A percentile compares a stretch with the other conserved stretches of the same genome.
phyloP scores from a whole-genome alignment of 1,139 yeast species.

The Kodamaea suecica region DNA sequence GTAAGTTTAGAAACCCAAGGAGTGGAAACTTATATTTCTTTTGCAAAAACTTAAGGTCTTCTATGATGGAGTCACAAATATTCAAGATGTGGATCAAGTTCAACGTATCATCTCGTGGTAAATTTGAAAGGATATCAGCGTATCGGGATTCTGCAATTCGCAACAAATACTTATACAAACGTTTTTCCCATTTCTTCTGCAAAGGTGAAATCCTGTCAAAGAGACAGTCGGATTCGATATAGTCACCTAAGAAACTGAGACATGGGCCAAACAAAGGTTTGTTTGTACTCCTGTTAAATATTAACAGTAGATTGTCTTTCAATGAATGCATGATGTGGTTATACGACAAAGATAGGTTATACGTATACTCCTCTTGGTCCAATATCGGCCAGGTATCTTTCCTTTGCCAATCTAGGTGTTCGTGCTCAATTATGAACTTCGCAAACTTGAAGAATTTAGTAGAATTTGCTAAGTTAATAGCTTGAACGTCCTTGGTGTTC shows the following conservation, averaged over 20 bases:
- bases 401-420: conserved; percentile 35
- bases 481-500: conserved; percentile 18
- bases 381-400: conserved; percentile 43
- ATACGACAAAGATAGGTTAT: conserved; percentile 47
- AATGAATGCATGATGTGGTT: conserved; percentile 48
- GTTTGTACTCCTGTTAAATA: conserved; percentile 42
- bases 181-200: conserved; percentile 50
- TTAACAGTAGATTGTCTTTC: conserved; percentile 39
- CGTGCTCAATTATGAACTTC: conserved; percentile 31
- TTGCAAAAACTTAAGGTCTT: conserved; percentile 51
- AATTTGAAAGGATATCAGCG: conserved; percentile 50
- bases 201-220: conserved; percentile 39
- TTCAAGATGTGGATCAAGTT: conserved; percentile 57
- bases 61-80: conserved; percentile 54
- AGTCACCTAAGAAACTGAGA: conserved; percentile 49
- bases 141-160: conserved; percentile 59
- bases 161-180: conserved; percentile 46
- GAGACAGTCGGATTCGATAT: conserved; percentile 48
- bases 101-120: conserved; percentile 65
- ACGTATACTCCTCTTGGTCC: conserved; percentile 54
- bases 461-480: conserved; percentile 30
- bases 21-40: conserved; percentile 61
- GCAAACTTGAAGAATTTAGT: conserved; percentile 28
- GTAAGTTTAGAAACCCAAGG: conserved; percentile 54
- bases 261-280: conserved; percentile 65